These are phyloP conservation scores for Ogataea neopini DNA, from an alignment of 805 yeast genomes.

Conservation along the genomic window DNA sequence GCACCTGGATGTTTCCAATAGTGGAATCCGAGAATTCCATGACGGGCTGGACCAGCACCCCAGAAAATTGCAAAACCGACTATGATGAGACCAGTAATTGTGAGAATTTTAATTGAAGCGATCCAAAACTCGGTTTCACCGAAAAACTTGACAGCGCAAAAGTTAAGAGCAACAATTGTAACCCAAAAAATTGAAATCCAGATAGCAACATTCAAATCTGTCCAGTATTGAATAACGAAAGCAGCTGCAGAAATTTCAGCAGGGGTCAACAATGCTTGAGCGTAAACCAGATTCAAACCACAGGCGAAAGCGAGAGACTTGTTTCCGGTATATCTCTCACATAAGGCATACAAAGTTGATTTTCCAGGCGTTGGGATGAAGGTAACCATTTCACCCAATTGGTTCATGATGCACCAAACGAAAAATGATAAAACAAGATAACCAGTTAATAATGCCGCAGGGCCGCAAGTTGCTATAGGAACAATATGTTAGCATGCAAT, in stretches of 20 bases:
- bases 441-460: constrained; percentile 49
- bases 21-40: constrained; percentile 64
- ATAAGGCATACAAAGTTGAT: constrained; percentile 28
- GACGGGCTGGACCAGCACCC: constrained; percentile 59
- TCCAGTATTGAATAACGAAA: constrained; percentile 61
- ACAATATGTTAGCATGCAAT: constrained; percentile 3
- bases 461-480: constrained; percentile 28
- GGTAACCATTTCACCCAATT: constrained; percentile 67
- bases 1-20: constrained; percentile 55
- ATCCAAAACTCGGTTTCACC: constrained; percentile 65
- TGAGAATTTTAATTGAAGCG: constrained; percentile 63
- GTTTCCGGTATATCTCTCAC: constrained; percentile 34
- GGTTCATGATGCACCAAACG: constrained; percentile 64
- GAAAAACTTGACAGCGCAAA: constrained; percentile 42
- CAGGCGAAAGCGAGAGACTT: constrained; percentile 33
- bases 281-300: constrained; percentile 40
- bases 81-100: constrained; percentile 61
- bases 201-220: constrained; percentile 53
- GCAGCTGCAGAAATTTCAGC: constrained; percentile 64
- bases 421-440: constrained; percentile 64
- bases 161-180: constrained; percentile 45
- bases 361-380: constrained; percentile 61
- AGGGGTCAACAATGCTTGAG: constrained; percentile 37
- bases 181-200: constrained; percentile 58
- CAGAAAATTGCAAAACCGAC: constrained; percentile 55